Base-by-base conservation (phyloP, 2,329 filamentous ascomycete genomes). In the Aspergillus clavatus region DNA sequence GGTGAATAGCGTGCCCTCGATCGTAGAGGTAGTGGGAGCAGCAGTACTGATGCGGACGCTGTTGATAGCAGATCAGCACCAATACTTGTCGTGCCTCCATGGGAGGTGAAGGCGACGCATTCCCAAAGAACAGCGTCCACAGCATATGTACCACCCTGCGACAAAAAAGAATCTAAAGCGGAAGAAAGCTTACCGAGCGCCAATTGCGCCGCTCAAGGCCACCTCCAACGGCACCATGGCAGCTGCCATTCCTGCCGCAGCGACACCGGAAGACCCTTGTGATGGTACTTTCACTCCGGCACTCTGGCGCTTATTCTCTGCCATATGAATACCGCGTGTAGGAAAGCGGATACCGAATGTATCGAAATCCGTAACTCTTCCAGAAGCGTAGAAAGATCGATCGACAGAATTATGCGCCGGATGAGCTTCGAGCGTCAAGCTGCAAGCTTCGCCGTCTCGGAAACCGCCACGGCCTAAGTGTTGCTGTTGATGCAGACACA, bases 1-100 rank as follows among this genome's bases (percentile, higher is more conserved):
- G 22, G 80, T 81, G 65, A 81, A 83, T 46, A 84, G 72, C 14
- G 72, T 80, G 56, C 81, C 81, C 63, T 84, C 80, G 47, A 81
- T 67, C 19, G 73, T 76, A 35, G 73, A 72, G 42, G 74, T 67
- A 43, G 71, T 62, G 6, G 72, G 72, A 22, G 73, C 66, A 12
- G 73, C 70, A 40, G 78, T 82, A 45, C 73, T 81, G 52, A 84
- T 64, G 54, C 77, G 80, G 58, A 83, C 71, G 47, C 80, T 83
- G 61, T 44, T 27, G 23, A 38, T 29, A 3, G n/a, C 23, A 41
- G 35, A 35, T 27, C 22, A 31, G 26, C 53, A n/a, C n/a, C n/a
- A n/a, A n/a, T n/a, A n/a, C n/a, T n/a, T n/a, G n/a, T n/a, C n/a
- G n/a, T n/a, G n/a, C n/a, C n/a, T n/a, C n/a, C n/a, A n/a, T n/a